These are phyloP conservation scores for Lipomyces spencermartinsiae DNA, from an alignment of 805 yeast genomes.

Conservation along the genomic window DNA sequence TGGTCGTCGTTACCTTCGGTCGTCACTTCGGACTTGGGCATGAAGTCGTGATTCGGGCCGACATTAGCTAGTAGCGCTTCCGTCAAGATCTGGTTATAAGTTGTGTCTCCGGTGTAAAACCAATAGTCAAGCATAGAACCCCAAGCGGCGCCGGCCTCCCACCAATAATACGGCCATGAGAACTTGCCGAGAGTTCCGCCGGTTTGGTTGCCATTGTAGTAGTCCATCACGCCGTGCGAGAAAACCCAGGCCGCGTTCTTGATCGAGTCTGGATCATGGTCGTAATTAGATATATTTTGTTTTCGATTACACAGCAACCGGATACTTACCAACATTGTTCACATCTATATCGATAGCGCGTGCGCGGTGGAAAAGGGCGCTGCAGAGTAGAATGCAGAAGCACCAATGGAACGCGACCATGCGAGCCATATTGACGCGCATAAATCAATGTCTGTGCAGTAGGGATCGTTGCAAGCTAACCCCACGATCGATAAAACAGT, in stretches of 20 bases:
- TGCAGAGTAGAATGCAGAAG: slow-evolving; percentile 4
- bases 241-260: slow-evolving; percentile 58
- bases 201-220: slow-evolving; percentile 64
- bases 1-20: slow-evolving; percentile 99
- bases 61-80: slow-evolving; percentile 74
- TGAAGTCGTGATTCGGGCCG: slow-evolving; percentile 75
- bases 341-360: slow-evolving; percentile 27
- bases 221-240: slow-evolving; percentile 68
- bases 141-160: slow-evolving; percentile 88
- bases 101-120: slow-evolving; percentile 69
- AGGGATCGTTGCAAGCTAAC: background rate
- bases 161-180: slow-evolving; percentile 91
- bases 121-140: slow-evolving; percentile 83
- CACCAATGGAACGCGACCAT: background rate
- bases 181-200: slow-evolving; percentile 92
- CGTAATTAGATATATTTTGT: background rate
- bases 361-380: background rate
- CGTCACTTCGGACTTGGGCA: slow-evolving; percentile 85
- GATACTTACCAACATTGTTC: slow-evolving; percentile 15
- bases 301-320: background rate
- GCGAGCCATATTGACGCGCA: background rate
- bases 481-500: background rate
- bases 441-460: background rate
- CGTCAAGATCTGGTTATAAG: slow-evolving; percentile 64
- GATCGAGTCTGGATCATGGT: slow-evolving; percentile 49